A percentile compares a stretch with the other conserved stretches of the same genome.
Evolutionary conservation across 1,139 yeast species (phyloP).

Genomic region (Kodamaea sp.): DNA sequence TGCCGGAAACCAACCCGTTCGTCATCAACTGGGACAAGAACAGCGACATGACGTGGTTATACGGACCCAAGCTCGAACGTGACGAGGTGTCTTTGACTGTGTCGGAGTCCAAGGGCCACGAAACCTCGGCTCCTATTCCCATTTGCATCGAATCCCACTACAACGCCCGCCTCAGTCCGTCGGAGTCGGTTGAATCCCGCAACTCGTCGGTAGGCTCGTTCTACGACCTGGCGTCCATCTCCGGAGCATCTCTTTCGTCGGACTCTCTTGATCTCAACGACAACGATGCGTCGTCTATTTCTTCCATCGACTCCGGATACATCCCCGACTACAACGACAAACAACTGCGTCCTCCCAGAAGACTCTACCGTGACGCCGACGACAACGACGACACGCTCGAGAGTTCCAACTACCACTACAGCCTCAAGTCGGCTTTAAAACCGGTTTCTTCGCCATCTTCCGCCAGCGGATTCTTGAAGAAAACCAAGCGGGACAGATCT

Average conservation of each 20-base stretch:
- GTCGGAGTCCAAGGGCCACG: neutral
- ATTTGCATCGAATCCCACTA: neutral
- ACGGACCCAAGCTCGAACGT: constrained; percentile 38
- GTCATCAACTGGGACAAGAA: constrained; percentile 46
- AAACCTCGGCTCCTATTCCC: neutral
- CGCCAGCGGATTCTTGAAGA: constrained; percentile 1
- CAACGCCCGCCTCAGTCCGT: neutral
- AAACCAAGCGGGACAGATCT: neutral
- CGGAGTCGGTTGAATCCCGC: neutral
- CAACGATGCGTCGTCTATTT: constrained; percentile 12
- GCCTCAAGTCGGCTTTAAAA: constrained; percentile 12
- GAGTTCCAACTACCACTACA: constrained; percentile 8
- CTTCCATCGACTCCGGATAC: constrained; percentile 19
- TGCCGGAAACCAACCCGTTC: constrained; percentile 35
- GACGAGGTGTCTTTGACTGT: no score
- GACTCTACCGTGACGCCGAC: constrained; percentile 5
- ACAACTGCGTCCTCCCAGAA: constrained; percentile 3
- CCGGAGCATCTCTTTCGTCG: constrained; percentile 6
- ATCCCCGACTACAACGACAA: constrained; percentile 12
- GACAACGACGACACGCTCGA: constrained; percentile 6
- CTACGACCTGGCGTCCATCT: constrained; percentile 9
- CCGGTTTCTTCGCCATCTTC: constrained; percentile 1
- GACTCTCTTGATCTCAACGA: constrained; percentile 8
- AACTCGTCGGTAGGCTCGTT: neutral
- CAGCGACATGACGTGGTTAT: constrained; percentile 49